These are phyloP conservation scores for Mortierella sp. DNA, from an alignment of 371 early-diverging fungal species.

Conservation along the genomic window DNA sequence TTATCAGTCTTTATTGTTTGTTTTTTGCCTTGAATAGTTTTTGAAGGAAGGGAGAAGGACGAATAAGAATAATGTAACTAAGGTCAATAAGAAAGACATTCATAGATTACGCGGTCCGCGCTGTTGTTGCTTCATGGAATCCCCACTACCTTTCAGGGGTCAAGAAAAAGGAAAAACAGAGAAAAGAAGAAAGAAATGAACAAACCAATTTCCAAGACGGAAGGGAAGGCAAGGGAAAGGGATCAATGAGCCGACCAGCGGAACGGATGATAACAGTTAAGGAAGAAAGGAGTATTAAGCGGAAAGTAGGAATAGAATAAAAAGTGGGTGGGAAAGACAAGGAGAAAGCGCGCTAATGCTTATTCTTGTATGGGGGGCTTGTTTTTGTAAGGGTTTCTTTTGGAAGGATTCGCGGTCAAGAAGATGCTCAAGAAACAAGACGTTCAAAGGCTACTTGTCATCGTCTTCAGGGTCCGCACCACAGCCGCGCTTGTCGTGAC, in stretches of 20 bases:
- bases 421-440: not conserved
- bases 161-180: too few species aligned
- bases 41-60: not conserved
- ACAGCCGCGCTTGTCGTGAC: slow-evolving; percentile 53
- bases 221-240: not conserved
- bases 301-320: not conserved
- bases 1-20: not conserved
- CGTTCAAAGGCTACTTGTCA: slow-evolving; percentile 27
- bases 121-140: not conserved
- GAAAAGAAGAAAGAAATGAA: not conserved
- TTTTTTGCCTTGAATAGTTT: not conserved
- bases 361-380: not conserved
- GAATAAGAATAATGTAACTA: too few species aligned
- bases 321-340: not conserved
- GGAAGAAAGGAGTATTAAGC: not conserved
- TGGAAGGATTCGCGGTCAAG: not conserved
- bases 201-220: not conserved
- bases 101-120: too few species aligned
- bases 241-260: slow-evolving; percentile 13
- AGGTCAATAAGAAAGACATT: too few species aligned
- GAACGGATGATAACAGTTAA: slow-evolving; percentile 1
- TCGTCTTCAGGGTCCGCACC: slow-evolving; percentile 50
- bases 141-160: too few species aligned
- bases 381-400: not conserved
- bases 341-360: not conserved